Evolutionary conservation across 495 filamentous ascomycete genomes (phyloP).

Genomic region (Sordaria brevicollis): DNA sequence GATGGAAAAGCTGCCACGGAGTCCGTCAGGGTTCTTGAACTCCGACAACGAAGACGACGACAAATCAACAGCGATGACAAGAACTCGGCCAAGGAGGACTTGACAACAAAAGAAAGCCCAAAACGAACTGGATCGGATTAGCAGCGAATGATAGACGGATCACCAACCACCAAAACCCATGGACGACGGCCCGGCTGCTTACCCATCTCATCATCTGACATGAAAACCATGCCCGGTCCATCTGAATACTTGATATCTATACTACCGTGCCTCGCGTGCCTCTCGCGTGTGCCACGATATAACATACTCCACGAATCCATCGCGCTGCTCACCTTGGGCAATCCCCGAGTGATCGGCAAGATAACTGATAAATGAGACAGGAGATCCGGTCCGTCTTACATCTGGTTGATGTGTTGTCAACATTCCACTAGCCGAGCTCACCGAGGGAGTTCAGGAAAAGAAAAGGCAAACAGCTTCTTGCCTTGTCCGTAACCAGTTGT

Average conservation of each 20-base stretch:
- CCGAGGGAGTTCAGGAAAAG: too few species aligned
- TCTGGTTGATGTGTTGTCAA: neutral
- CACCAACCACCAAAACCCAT: neutral
- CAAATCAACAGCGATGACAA: neutral
- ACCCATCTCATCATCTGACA: neutral
- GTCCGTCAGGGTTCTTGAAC: neutral
- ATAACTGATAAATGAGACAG: neutral
- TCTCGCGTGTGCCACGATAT: neutral
- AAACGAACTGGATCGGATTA: neutral
- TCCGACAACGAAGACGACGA: neutral
- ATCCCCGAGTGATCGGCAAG: neutral
- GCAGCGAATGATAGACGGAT: neutral
- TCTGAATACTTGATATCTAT: neutral
- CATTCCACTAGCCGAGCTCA: neutral
- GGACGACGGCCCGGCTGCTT: neutral
- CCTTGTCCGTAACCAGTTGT: too few species aligned
- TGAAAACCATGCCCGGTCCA: neutral
- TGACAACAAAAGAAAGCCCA: neutral
- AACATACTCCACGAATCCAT: neutral
- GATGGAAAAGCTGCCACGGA: neutral
- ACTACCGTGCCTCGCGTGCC: neutral
- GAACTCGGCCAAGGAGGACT: neutral
- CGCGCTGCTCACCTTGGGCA: neutral
- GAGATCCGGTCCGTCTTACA: neutral
- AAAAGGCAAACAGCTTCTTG: too few species aligned